Percentiles rank a stretch among this genome's conserved stretches.
phyloP scores from a whole-genome alignment of 2,329 filamentous ascomycete genomes.

The Fusarium marasasianum region DNA sequence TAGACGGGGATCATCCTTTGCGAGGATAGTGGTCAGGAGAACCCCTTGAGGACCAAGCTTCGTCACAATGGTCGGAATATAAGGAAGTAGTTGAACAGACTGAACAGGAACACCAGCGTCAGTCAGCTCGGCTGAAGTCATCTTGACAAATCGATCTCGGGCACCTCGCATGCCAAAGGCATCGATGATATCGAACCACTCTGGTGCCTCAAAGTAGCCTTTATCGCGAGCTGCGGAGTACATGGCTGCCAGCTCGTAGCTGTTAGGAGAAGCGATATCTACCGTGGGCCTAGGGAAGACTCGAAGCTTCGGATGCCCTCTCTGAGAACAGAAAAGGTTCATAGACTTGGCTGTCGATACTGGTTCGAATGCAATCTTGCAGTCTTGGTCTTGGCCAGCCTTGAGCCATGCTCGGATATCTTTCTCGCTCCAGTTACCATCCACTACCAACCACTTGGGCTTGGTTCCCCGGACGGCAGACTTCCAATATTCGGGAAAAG shows the following conservation, averaged over 20 bases:
- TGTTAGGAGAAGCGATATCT: slow-evolving; percentile 84
- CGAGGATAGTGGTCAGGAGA: slow-evolving; percentile 77
- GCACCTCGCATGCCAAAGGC: slow-evolving; percentile 80
- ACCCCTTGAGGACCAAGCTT: slow-evolving; percentile 83
- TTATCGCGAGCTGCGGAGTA: slow-evolving; percentile 73
- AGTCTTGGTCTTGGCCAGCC: slow-evolving; percentile 64
- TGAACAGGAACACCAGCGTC: slow-evolving; percentile 86
- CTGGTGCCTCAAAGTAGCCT: slow-evolving; percentile 72
- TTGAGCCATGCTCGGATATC: slow-evolving; percentile 75
- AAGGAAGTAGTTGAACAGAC: slow-evolving; percentile 84
- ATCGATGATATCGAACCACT: slow-evolving; percentile 86
- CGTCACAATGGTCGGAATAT: slow-evolving; percentile 83
- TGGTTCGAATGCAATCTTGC: slow-evolving; percentile 83
- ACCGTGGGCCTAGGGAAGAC: slow-evolving; percentile 72
- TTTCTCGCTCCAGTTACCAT: slow-evolving; percentile 82
- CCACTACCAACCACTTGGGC: slow-evolving; percentile 83
- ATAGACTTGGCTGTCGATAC: slow-evolving; percentile 84
- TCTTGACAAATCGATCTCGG: slow-evolving; percentile 73
- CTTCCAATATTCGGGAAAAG: slow-evolving; percentile 67
- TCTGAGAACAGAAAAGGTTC: slow-evolving; percentile 67
- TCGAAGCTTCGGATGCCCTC: slow-evolving; percentile 51
- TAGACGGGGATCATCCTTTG: slow-evolving; percentile 73
- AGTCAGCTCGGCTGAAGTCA: slow-evolving; percentile 74
- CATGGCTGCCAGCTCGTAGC: slow-evolving; percentile 82
- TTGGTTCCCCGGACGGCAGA: slow-evolving; percentile 63